phyloP scores from a whole-genome alignment of 2,329 filamentous ascomycete genomes.

The Aspergillus fructus region DNA sequence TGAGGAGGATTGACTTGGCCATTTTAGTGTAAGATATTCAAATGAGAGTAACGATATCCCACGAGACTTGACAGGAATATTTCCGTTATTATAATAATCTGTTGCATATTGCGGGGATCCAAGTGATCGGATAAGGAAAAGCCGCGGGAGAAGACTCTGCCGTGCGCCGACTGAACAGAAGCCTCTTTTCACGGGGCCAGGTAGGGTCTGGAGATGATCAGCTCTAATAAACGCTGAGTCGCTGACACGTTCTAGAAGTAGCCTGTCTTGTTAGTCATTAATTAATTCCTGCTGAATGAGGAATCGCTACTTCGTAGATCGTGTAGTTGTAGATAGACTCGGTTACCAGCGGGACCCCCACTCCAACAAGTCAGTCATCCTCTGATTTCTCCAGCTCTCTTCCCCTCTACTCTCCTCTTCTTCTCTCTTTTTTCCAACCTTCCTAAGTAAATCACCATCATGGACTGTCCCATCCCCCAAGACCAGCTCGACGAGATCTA shows the following conservation, averaged over 20 bases:
- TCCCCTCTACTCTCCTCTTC: constrained; percentile 8
- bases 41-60: not conserved
- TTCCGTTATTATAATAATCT: not conserved
- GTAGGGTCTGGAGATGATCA: no score
- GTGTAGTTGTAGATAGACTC: not conserved
- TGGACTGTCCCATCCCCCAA: constrained; percentile 18
- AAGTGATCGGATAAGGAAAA: constrained; percentile 1
- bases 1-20: constrained; percentile 60
- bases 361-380: constrained; percentile 1
- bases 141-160: constrained; percentile 10
- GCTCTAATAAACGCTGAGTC: not conserved
- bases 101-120: not conserved
- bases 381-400: not conserved
- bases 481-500: constrained; percentile 65
- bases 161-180: not conserved
- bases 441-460: not conserved
- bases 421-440: not conserved
- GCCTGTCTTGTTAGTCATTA: no score
- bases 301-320: not conserved
- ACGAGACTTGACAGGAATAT: not conserved
- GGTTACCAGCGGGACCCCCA: constrained; percentile 10
- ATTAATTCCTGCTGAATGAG: no score
- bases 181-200: no score
- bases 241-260: not conserved
- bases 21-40: constrained; percentile 21